phyloP scores from a whole-genome alignment of 2,329 filamentous ascomycete species.

The Stylonectria norvegica region DNA sequence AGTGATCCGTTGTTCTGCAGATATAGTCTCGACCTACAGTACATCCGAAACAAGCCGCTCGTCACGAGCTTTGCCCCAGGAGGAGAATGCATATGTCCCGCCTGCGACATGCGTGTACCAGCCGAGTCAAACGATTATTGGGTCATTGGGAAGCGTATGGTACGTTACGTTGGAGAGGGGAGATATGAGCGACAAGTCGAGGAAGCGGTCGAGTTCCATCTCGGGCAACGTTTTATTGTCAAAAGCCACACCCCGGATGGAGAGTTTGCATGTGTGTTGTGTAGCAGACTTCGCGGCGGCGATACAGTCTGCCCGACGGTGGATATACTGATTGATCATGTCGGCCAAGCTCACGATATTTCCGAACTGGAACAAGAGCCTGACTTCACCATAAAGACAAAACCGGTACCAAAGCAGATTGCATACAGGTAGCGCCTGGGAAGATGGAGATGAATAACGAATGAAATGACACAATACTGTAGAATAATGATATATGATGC shows the following conservation, averaged over 20 bases:
- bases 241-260: constrained; percentile 24
- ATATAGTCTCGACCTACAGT: constrained; percentile 23
- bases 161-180: constrained; percentile 8
- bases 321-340: constrained; percentile 19
- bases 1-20: constrained; percentile 20
- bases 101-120: constrained; percentile 13
- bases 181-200: constrained; percentile 20
- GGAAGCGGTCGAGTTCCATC: constrained; percentile 21
- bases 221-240: constrained; percentile 21
- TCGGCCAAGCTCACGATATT: constrained; percentile 16
- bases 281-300: constrained; percentile 16
- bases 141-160: constrained; percentile 18
- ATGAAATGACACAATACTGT: too few relatives aligned
- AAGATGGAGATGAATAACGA: too few relatives aligned
- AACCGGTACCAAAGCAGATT: too few relatives aligned
- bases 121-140: constrained; percentile 21
- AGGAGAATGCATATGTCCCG: constrained; percentile 17
- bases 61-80: constrained; percentile 15
- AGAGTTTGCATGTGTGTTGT: constrained; percentile 22
- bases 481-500: too few relatives aligned
- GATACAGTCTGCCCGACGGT: constrained; percentile 19
- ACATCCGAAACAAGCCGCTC: constrained; percentile 11
- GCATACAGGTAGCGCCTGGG: too few relatives aligned
- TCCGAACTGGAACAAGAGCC: constrained; percentile 20
- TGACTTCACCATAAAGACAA: too few relatives aligned